Evolutionary conservation across 164 flowering plant species (phyloP), one percentile per base, ranked within the genome.

Genomic region (Houttuynia cordata): DNA sequence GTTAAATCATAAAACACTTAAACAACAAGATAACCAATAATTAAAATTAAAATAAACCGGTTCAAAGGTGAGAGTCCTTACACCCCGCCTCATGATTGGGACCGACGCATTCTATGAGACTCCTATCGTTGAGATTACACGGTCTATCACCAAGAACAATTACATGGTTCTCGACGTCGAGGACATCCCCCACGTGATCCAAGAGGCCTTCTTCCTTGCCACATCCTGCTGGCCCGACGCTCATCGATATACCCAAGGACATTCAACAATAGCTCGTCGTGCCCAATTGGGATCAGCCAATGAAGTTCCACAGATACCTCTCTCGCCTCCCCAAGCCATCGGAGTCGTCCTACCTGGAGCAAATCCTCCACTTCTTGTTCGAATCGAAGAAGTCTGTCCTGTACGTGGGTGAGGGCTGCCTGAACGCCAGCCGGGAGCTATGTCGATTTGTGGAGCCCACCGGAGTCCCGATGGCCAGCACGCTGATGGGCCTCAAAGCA

Each of bases 321-420:
- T 68, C 84, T 5, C 71, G 85, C 61, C 54, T 81, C 67, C 84
- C 83, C 10, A 77, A 78, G 24, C 9, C 60, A 2, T 83, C 84
- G 1, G 39, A 39, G n/a, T 23, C 25, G 8, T 9, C 49, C 3
- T 75, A 70, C 49, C 69, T 85, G 58, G n/a, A n/a, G n/a, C n/a
- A n/a, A n/a, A n/a, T n/a, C n/a, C n/a, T n/a, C n/a, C n/a, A n/a
- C n/a, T n/a, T 85, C 55, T 56, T 85, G 8, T 82, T 70, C 0
- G 84, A 82, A 34, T 72, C 83, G 0, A 83, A 78, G 70, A 85
- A 64, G 24, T 88, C 88, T 0, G 79, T 83, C 39, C 64, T 85
- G 58, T 83, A 83, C 70, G 85, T 83, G 24, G 88, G 86, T 9
- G 91, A 85, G 18, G 88, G 91, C 53, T 81, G 86, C 68, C 60